phyloP scores from a whole-genome alignment of 2,329 filamentous ascomycete genomes.

The Botrytis medusae region DNA sequence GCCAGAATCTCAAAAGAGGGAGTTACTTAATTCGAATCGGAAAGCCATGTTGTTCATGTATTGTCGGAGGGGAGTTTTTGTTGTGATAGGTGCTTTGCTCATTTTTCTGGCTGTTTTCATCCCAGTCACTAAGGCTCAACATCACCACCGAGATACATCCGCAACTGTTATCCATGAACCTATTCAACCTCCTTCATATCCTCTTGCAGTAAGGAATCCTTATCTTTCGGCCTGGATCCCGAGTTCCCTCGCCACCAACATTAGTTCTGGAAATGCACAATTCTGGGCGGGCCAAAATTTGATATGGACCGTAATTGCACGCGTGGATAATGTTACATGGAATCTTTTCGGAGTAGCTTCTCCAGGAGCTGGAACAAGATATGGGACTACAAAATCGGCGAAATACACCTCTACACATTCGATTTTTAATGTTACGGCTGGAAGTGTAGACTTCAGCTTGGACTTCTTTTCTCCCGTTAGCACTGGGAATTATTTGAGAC shows the following conservation, averaged over 20 bases:
- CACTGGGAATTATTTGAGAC: slow-evolving; percentile 38
- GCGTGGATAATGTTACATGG: slow-evolving; percentile 39
- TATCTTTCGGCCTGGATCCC: slow-evolving; percentile 40
- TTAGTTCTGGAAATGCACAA: slow-evolving; percentile 35
- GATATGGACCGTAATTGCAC: slow-evolving; percentile 40
- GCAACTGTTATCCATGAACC: background rate
- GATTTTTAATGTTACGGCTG: slow-evolving; percentile 36
- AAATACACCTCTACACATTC: slow-evolving; percentile 40
- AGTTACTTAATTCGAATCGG: background rate
- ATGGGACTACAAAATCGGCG: slow-evolving; percentile 31
- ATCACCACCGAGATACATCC: background rate
- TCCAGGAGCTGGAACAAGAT: slow-evolving; percentile 27
- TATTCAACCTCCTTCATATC: slow-evolving; percentile 20
- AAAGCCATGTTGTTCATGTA: slow-evolving; percentile 1
- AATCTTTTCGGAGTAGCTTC: slow-evolving; percentile 38
- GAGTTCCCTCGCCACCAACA: slow-evolving; percentile 32
- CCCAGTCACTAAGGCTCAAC: background rate
- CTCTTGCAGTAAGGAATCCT: slow-evolving; percentile 19
- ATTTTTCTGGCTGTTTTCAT: slow-evolving; percentile 3
- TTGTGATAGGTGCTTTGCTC: background rate
- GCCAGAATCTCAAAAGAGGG: background rate
- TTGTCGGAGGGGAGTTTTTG: background rate
- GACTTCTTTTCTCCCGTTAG: slow-evolving; percentile 43
- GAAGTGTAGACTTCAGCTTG: slow-evolving; percentile 34
- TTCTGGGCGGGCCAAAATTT: slow-evolving; percentile 41